A percentile compares a stretch with the other conserved stretches of the same genome.
Conservation (phyloP, 2,329 filamentous ascomycete genomes). For the Apiospora phragmitis region DNA sequence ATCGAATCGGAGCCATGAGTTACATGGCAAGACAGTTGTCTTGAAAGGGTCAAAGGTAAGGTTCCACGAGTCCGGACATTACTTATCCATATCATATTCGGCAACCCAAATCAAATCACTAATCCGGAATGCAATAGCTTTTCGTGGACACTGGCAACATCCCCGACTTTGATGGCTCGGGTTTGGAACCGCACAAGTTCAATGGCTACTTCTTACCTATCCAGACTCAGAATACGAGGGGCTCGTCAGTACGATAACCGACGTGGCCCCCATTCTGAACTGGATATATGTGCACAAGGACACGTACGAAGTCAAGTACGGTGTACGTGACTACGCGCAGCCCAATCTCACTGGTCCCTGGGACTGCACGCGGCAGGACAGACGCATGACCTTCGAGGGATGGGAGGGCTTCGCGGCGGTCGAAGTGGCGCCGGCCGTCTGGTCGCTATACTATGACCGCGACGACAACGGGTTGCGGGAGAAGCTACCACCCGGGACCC, state of each 20-base stretch:
- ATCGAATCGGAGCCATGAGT: constrained; percentile 42
- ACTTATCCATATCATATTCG: background rate
- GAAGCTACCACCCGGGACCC: constrained; percentile 47
- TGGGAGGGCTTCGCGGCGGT: constrained; percentile 54
- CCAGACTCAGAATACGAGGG: constrained; percentile 50
- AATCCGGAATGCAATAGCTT: constrained; percentile 1
- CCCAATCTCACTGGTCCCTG: constrained; percentile 47
- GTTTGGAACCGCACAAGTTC: constrained; percentile 32
- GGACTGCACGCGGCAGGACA: constrained; percentile 53
- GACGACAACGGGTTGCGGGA: constrained; percentile 45
- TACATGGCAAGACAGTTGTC: constrained; percentile 45
- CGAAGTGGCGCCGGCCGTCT: constrained; percentile 42
- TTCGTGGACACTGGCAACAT: constrained; percentile 12
- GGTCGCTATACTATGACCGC: constrained; percentile 49
- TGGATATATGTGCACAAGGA: constrained; percentile 50
- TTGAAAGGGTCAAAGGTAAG: constrained; percentile 44
- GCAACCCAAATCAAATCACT: background rate
- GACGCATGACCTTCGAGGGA: constrained; percentile 47
- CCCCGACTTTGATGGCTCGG: constrained; percentile 8
- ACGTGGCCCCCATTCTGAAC: constrained; percentile 50
- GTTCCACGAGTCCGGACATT: background rate
- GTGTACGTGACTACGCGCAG: constrained; percentile 43
- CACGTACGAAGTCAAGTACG: constrained; percentile 48
- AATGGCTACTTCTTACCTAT: constrained; percentile 58
- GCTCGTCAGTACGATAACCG: constrained; percentile 48